Evolutionary conservation across 768 basidiomycete species (phyloP), one percentile per base, ranked within the genome.

Genomic region (Terana coerulea): DNA sequence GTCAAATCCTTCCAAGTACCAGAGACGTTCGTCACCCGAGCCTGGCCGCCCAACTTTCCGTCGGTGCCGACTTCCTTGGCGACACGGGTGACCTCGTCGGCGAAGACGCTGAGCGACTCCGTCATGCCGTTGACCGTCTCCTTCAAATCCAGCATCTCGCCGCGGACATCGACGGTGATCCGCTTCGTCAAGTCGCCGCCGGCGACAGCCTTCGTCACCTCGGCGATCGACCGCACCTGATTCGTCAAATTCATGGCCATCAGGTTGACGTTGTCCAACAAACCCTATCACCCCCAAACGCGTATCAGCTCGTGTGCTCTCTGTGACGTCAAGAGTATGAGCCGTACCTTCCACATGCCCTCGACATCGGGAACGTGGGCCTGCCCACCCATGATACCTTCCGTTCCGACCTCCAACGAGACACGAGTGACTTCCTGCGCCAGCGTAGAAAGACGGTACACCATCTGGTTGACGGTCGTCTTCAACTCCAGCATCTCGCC

Each of bases 1-100:
- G 94, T 95, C 71, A 98, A 75, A 64, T 93, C 89, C 73, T 93
- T 93, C 97, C 97, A 98, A 0, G 92, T 95, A 43, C 97, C 97
- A 53, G 91, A 91, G 39, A 99, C 92, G 63, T 93, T 91, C 55
- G 86, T 87, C 31, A 98, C 97, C 48, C 86, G 79, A 0, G 95
- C 97, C 61, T 95, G 95, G 9, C 95, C 95, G 45, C 95, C 97
- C 62, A 98, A 75, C 59, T 85, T 79, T 29, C 95, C 97, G 65
- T 98, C 97, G 7, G 95, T 98, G 25, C 97, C 97, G 64, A 98
- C 97, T 70, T 98, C 94, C 57, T 91, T 80, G 3, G 95, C 97
- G 26, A 98, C 95, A 49, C 94, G 75, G 26, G 82, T 83, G 50
- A 83, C 82, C 69, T 92, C 89, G 60, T 88, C 87, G 0, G 91